These are phyloP conservation scores for Nemania bipapillata DNA, from an alignment of 2,329 filamentous ascomycete genomes.

Conservation along the genomic window DNA sequence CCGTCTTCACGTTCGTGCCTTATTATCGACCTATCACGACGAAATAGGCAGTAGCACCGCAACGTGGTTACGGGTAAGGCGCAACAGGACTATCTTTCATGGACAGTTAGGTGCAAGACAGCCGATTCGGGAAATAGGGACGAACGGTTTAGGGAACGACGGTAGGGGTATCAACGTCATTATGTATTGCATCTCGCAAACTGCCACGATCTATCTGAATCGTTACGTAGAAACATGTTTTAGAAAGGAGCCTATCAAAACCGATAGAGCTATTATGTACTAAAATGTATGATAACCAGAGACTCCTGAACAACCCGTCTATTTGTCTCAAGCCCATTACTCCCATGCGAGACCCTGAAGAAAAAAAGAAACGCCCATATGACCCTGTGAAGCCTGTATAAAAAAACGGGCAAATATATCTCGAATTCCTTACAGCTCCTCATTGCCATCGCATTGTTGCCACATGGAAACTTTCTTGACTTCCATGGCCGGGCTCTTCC, in stretches of 20 bases:
- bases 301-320: slow-evolving; percentile 30
- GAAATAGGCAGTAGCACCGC: background rate
- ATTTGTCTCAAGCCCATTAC: slow-evolving; percentile 33
- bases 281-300: slow-evolving; percentile 25
- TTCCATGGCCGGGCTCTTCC: slow-evolving; percentile 74
- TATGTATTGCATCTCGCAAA: slow-evolving; percentile 24
- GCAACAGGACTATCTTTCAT: background rate
- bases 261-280: slow-evolving; percentile 29
- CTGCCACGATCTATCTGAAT: slow-evolving; percentile 19
- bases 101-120: background rate
- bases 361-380: slow-evolving; percentile 24
- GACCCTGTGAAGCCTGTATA: background rate
- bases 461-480: slow-evolving; percentile 76
- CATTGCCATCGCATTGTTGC: slow-evolving; percentile 73
- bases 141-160: background rate
- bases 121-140: background rate
- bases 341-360: slow-evolving; percentile 25
- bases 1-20: background rate
- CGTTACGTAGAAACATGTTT: slow-evolving; percentile 14
- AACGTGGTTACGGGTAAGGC: background rate
- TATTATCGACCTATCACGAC: background rate
- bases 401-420: background rate
- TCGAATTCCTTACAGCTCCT: slow-evolving; percentile 57
- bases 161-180: slow-evolving; percentile 31
- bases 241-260: slow-evolving; percentile 2